Percentiles rank a stretch among this genome's conserved stretches.
Conservation (phyloP, 768 basidiomycete genomes). For the Mycena latifolia region DNA sequence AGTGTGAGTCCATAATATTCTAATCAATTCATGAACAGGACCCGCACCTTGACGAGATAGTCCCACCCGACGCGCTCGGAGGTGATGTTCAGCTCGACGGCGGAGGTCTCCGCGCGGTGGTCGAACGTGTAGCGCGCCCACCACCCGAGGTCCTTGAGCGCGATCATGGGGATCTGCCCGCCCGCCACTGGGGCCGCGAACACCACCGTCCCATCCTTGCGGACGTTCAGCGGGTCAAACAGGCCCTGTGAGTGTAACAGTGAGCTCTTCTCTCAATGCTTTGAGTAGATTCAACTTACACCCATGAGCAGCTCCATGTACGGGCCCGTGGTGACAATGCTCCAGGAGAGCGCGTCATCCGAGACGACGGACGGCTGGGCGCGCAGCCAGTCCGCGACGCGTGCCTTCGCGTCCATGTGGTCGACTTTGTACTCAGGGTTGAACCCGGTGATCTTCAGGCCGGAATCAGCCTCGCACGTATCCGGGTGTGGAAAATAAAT, state of each 20-base stretch:
- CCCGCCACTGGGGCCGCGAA: slow-evolving; percentile 52
- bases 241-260: slow-evolving; percentile 12
- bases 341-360: slow-evolving; percentile 3
- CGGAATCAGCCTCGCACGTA: neutral
- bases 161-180: slow-evolving; percentile 52
- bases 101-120: slow-evolving; percentile 49
- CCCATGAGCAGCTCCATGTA: slow-evolving; percentile 21
- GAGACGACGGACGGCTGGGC: neutral
- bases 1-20: too few species aligned
- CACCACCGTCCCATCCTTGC: slow-evolving; percentile 54
- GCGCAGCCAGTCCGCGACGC: slow-evolving; percentile 15
- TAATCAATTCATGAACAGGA: neutral
- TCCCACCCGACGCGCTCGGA: slow-evolving; percentile 53
- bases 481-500: too few species aligned
- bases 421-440: slow-evolving; percentile 20
- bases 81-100: slow-evolving; percentile 49
- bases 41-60: slow-evolving; percentile 42
- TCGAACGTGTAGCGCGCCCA: slow-evolving; percentile 55
- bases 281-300: neutral
- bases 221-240: slow-evolving; percentile 31
- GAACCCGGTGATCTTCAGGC: slow-evolving; percentile 17
- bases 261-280: neutral
- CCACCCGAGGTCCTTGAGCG: slow-evolving; percentile 54
- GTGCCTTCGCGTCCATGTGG: slow-evolving; percentile 20
- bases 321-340: slow-evolving; percentile 15